These are phyloP conservation scores for Phytophthora constricta DNA, from an alignment of 352 stramenopile species.

Conservation along the genomic window DNA sequence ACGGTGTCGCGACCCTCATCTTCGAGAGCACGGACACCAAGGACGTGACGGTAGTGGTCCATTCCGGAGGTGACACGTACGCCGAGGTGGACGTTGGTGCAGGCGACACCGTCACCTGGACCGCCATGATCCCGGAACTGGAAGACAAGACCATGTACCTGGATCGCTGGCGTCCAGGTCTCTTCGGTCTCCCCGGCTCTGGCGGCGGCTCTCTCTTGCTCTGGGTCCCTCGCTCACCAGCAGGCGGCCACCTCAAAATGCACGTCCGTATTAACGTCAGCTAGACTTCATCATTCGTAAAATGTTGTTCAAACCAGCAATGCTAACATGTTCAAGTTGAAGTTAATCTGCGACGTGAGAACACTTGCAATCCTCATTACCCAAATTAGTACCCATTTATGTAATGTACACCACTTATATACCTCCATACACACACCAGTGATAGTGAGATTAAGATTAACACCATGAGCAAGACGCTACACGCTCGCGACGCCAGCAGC, in stretches of 20 bases:
- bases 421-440: neutral
- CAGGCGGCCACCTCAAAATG: slow-evolving; percentile 5
- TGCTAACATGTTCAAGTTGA: slow-evolving; percentile 1
- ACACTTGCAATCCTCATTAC: neutral
- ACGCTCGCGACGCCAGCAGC: slow-evolving; percentile 21
- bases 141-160: slow-evolving; percentile 42
- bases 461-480: slow-evolving; percentile 20
- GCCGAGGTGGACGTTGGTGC: slow-evolving; percentile 1
- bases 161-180: slow-evolving; percentile 20
- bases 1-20: neutral
- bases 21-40: slow-evolving; percentile 2
- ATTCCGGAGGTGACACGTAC: neutral
- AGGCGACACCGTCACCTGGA: neutral
- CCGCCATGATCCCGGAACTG: slow-evolving; percentile 41
- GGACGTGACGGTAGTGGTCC: neutral
- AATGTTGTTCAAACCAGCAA: no score
- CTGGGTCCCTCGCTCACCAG: slow-evolving; percentile 2
- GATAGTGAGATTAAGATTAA: neutral
- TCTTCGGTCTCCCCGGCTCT: neutral
- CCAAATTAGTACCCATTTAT: neutral
- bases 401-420: no score
- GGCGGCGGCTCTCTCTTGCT: slow-evolving; percentile 7
- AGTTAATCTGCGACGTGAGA: neutral
- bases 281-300: no score
- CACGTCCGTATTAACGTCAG: slow-evolving; percentile 15